Base-by-base conservation (phyloP, 495 filamentous ascomycete species). In the Trypethelium eluteriae region DNA sequence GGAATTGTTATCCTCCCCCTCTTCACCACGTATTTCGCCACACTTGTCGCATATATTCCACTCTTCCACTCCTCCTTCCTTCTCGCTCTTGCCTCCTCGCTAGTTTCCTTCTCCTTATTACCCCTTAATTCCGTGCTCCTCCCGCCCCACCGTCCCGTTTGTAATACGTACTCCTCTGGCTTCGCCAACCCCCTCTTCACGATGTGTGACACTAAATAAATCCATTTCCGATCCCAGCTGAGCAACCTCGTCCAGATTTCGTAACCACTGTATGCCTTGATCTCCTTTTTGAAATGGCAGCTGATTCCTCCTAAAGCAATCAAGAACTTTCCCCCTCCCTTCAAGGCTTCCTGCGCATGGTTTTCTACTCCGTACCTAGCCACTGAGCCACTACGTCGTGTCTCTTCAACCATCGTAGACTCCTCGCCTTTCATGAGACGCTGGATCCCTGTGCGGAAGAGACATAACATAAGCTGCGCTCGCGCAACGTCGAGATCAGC, bases 21-120 rank as follows among this genome's bases (percentile, higher is more conserved):
- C 79, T 97, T 97, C 71, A 91, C 88, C 2, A 96, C 92, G 73
- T 95, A 97, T 79, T 95, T 93, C 70, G 85, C 88, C 14, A 97
- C 70, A 3, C 85, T 88, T 2, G 86, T 88, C 1, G 93, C 93
- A 68, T 88, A 85, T 41, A 97, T 70, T 6, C 70, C 72, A 36
- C 65, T 67, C 66, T 71, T 73, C 32, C 53, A 41, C 57, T 49
- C 16, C 35, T 66, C 64, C 64, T 57, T 38, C 32, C 68, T 56
- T 66, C 73, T 76, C 34, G 57, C 62, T n/a, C 66, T 65, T 39
- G 69, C 68, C 64, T 69, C 16, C 34, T 68, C 76, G 10, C 76
- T 78, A 25, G 69, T 70, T 49, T 62, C 59, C 2, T 67, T 64
- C 64, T 69, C 66, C 38, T 61, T 62, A 66, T 70, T 71, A 66